Percentiles rank a stretch among this genome's conserved stretches.
Conservation (phyloP, 257 asterid genomes). For the Galeopsis tetrahit region DNA sequence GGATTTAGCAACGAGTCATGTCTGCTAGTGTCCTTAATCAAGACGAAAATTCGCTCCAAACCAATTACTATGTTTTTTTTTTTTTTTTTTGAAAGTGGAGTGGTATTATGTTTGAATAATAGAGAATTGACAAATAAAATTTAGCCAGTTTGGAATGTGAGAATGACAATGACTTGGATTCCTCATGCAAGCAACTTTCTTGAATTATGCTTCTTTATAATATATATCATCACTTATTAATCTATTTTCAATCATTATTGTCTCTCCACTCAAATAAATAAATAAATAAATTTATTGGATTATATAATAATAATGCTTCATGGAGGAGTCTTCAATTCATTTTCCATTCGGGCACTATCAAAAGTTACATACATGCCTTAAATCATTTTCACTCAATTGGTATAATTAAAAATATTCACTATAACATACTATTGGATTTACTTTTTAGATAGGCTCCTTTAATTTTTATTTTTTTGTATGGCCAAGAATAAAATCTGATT, state of each 20-base stretch:
- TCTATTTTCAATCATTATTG: slow-evolving; percentile 29
- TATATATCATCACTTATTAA: not conserved
- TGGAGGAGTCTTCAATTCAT: slow-evolving; percentile 10
- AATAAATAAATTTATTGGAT: not conserved
- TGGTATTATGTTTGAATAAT: not conserved
- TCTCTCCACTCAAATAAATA: not conserved
- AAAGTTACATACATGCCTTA: slow-evolving; percentile 5
- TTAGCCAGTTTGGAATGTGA: slow-evolving; percentile 39
- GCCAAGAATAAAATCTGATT: not conserved
- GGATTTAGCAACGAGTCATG: too few species aligned
- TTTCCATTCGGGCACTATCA: slow-evolving; percentile 7
- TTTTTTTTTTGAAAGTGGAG: too few species aligned
- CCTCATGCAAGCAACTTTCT: slow-evolving; percentile 24
- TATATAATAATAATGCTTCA: not conserved
- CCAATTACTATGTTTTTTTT: too few species aligned
- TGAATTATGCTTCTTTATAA: slow-evolving; percentile 35
- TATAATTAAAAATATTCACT: not conserved
- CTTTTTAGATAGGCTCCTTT: slow-evolving; percentile 3
- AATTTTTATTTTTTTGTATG: not conserved
- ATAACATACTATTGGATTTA: not conserved
- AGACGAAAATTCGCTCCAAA: too few species aligned
- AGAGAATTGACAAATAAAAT: slow-evolving; percentile 36
- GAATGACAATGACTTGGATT: slow-evolving; percentile 40
- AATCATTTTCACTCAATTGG: slow-evolving; percentile 16
- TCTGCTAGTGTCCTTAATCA: too few species aligned